Base-by-base conservation (phyloP, 2,329 filamentous ascomycete genomes). In the Aureobasidium sp. region DNA sequence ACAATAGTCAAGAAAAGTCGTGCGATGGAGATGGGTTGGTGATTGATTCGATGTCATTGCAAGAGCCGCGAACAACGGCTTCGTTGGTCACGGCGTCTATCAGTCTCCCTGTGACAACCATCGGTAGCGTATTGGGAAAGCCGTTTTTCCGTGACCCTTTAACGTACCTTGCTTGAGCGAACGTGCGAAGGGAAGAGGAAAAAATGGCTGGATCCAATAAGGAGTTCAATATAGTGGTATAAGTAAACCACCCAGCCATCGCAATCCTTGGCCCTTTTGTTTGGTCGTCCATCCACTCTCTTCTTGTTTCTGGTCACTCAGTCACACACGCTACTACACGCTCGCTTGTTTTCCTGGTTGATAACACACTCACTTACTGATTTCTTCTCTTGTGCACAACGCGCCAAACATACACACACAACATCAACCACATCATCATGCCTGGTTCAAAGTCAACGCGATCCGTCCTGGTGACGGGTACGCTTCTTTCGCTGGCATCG, bases 61-160 rank as follows among this genome's bases (percentile, higher is more conserved):
- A 41, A 47, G 29, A 51, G 36, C 48, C 47, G 58, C 42, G 10
- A 58, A 44, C 20, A 58, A 58, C 55, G 55, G 55, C 39, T 36
- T 27, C 55, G 42, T 37, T 58, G 55, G 42, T 58, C 55, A 58
- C 42, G 39, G 55, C 55, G 48, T 51, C 29, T 41, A 41, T 32
- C 36, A 13, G 39, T 32, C 46, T 41, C 46, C 44, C 57, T 60
- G 26, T 50, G 57, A 51, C 57, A 60, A 60, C 57, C 57, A 60
- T 46, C 57, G 26, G 23, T 50, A 27, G 46, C 57, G 44, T 51
- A 60, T 60, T 60, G 46, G 57, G 57, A 44, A 51, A 60, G 46
- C 57, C 57, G 57, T 60, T 60, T 50, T 60, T 9, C 20, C 37
- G 7, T 60, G 57, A 60, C 57, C 57, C 57, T 51, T 59, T 51